Conservation (phyloP, 768 basidiomycete genomes). For the Epithele typhae region DNA sequence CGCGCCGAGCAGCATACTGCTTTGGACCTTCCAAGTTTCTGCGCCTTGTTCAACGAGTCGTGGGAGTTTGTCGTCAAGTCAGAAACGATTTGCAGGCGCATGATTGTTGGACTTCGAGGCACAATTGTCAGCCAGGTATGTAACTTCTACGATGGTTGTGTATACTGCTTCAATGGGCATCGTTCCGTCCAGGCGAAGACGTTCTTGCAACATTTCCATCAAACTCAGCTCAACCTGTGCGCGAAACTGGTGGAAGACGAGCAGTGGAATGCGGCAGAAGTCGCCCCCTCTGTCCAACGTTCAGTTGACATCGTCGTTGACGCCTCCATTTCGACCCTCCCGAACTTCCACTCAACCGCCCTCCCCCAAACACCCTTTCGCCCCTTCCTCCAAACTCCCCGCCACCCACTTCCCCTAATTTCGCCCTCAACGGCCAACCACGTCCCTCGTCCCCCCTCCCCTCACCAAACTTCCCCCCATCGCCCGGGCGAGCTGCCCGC, state of each 20-base stretch:
- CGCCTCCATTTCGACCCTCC: conserved; percentile 78
- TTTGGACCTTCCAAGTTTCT: conserved; percentile 70
- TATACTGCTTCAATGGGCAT: not conserved
- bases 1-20: conserved; percentile 77
- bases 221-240: conserved; percentile 67
- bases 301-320: conserved; percentile 72
- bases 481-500: conserved; percentile 14
- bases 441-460: conserved; percentile 26
- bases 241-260: conserved; percentile 96
- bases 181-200: conserved; percentile 60
- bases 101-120: conserved; percentile 92
- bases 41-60: conserved; percentile 74
- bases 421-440: conserved; percentile 6
- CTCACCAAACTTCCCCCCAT: conserved; percentile 16
- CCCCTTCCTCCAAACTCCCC: conserved; percentile 22
- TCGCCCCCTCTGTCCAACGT: conserved; percentile 61
- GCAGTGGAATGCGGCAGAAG: conserved; percentile 83
- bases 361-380: conserved; percentile 20
- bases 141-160: not conserved
- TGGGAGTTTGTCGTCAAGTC: conserved; percentile 90
- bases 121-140: conserved; percentile 76
- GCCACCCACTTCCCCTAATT: conserved; percentile 13
- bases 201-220: conserved; percentile 86
- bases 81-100: conserved; percentile 79
- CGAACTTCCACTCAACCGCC: conserved; percentile 47